Conservation (phyloP, 2,329 filamentous ascomycete genomes). For the Setomelanomma holmii region DNA sequence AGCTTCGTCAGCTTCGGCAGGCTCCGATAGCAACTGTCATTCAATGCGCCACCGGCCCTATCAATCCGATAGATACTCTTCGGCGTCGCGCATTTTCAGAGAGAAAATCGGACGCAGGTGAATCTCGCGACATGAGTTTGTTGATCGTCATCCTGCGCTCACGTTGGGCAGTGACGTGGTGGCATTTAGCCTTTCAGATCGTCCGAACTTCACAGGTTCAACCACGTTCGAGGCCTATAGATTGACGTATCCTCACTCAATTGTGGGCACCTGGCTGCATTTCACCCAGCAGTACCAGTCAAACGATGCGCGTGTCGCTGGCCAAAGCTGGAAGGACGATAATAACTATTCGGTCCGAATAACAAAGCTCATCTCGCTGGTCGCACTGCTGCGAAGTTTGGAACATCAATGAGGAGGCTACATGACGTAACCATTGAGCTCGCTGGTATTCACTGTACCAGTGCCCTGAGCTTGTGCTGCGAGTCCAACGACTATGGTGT, state of each 20-base stretch:
- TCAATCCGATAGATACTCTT: too few species aligned
- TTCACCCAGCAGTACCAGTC: conserved; percentile 24
- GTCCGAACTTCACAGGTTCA: conserved; percentile 18
- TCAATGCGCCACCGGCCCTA: too few species aligned
- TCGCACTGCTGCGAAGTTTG: conserved; percentile 17
- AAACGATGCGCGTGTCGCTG: conserved; percentile 29
- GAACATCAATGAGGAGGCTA: neutral
- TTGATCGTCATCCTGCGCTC: conserved; percentile 20
- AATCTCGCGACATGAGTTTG: conserved; percentile 14
- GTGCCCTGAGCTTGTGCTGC: neutral
- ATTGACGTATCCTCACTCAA: conserved; percentile 24
- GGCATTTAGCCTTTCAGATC: conserved; percentile 14
- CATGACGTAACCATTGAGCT: conserved; percentile 32
- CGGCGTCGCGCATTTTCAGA: neutral
- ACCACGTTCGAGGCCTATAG: conserved; percentile 34
- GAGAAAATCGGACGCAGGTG: neutral
- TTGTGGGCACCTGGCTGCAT: conserved; percentile 26
- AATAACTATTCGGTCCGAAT: conserved; percentile 43
- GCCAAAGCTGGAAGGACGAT: conserved; percentile 35
- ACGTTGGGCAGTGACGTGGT: conserved; percentile 22
- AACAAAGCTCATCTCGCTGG: conserved; percentile 29
- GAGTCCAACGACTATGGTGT: neutral
- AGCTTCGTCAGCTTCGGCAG: neutral
- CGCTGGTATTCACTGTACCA: conserved; percentile 8
- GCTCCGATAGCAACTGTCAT: conserved; percentile 12